These are phyloP conservation scores for Pseudomonodictys pantanalensis DNA, from an alignment of 495 filamentous ascomycete genomes.

Conservation along the genomic window DNA sequence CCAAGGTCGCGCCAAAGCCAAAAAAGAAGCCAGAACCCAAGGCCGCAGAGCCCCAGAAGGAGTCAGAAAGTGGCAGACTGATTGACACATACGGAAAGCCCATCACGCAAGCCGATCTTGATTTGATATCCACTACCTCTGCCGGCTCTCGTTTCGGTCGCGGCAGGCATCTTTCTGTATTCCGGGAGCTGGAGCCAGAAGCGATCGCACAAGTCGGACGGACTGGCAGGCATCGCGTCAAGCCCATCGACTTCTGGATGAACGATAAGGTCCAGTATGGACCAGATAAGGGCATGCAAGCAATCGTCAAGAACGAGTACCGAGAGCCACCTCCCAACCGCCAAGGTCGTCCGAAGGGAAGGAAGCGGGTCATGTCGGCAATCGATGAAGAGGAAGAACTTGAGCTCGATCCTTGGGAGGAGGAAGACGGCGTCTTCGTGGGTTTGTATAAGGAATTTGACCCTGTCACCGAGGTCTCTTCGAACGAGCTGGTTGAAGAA, in stretches of 20 bases:
- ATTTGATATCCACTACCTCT: conserved; percentile 17
- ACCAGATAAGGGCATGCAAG: conserved; percentile 61
- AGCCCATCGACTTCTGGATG: conserved; percentile 83
- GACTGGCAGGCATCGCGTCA: conserved; percentile 58
- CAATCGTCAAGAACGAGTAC: conserved; percentile 60
- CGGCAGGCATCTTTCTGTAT: conserved; percentile 60
- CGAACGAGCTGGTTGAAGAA: conserved; percentile 55
- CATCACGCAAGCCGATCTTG: conserved; percentile 12
- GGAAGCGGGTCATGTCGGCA: conserved; percentile 29
- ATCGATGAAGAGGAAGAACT: conserved; percentile 50
- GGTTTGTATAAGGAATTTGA: conserved; percentile 61
- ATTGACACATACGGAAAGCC: conserved; percentile 17
- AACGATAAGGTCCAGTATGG: conserved; percentile 75
- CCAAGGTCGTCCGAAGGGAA: conserved; percentile 20
- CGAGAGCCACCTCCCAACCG: conserved; percentile 1
- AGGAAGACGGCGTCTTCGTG: conserved; percentile 54
- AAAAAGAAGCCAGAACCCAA: conserved; percentile 31
- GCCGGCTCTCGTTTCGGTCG: conserved; percentile 49
- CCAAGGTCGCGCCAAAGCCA: conserved; percentile 11
- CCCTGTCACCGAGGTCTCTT: conserved; percentile 41
- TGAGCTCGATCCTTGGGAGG: conserved; percentile 60
- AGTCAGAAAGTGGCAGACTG: conserved; percentile 13
- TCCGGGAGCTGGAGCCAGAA: conserved; percentile 65
- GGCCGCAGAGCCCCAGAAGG: conserved; percentile 15
- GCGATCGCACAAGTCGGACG: conserved; percentile 50